Base-by-base conservation (phyloP, 1,284 basidiomycete species). In the Heterobasidion irregulare region DNA sequence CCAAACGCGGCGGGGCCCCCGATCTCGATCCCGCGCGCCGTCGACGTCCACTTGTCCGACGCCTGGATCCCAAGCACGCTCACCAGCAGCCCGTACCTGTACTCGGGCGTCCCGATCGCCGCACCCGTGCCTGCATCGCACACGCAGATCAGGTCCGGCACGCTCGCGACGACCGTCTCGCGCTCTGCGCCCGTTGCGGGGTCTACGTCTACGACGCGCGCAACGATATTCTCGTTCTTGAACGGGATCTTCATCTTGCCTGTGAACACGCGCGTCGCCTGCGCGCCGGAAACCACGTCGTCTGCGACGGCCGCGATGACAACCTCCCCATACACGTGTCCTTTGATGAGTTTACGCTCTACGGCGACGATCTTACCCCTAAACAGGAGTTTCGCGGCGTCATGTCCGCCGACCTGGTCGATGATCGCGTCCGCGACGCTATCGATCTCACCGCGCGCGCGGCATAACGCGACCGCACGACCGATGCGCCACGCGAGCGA, bases 71-170 rank as follows among this genome's bases (percentile, higher is more conserved):
- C 70, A 2, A 73, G 52, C n/a, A 73, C 70, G 2, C 67, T 54
- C 7, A 72, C 69, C 6, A 66, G 63, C 38, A 69, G 62, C 26
- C 70, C 70, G 52, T 68, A 71, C 45, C 66, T 66, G 61, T 68
- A 70, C 16, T 58, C 56, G 6, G 53, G 50, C 1, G 69, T 70
- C 2, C 71, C 71, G 4, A 73, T 61, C 2, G 69, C 69, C 26
- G 61, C 52, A 8, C 71, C 71, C 9, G 57, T 68, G 34, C 65
- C 62, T 6, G 66, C 58, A 52, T 73, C 71, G 10, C 71, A 56
- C 0, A 73, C 70, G 1, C 66, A 62, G 52, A 73, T 71, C n/a
- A 73, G 67, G 55, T 73, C 71, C 15, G 71, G 71, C 0, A 73
- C 71, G 16, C 63, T 64, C 2, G 67, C 66, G 16, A 68, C 51